Conservation (phyloP, 2,329 filamentous ascomycete species). For the Phyllosticta citrichinensis region DNA sequence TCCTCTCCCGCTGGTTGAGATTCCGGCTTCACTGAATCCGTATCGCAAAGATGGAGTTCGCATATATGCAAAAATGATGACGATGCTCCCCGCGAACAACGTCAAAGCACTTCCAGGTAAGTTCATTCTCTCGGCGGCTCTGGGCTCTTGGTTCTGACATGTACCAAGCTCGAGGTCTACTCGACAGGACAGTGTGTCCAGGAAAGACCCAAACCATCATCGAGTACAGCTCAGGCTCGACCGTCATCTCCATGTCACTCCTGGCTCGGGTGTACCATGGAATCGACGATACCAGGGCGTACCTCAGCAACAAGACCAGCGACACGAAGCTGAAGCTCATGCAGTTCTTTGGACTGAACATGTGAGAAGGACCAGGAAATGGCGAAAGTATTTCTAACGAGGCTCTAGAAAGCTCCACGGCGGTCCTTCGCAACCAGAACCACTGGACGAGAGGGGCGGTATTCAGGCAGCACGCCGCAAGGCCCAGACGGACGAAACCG, state of each 20-base stretch:
- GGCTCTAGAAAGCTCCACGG: conserved; percentile 44
- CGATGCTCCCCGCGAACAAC: conserved; percentile 53
- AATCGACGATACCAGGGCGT: conserved; percentile 44
- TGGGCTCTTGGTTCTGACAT: conserved; percentile 3
- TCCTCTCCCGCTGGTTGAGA: conserved; percentile 51
- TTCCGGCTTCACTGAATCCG: conserved; percentile 48
- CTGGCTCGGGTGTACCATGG: conserved; percentile 43
- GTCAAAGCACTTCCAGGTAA: conserved; percentile 53
- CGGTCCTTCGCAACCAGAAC: conserved; percentile 49
- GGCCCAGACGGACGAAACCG: conserved; percentile 32
- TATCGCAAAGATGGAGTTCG: conserved; percentile 48
- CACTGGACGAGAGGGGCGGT: conserved; percentile 42
- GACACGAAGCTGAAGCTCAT: conserved; percentile 44
- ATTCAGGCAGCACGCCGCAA: conserved; percentile 39
- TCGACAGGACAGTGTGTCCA: conserved; percentile 22
- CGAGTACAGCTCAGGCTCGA: conserved; percentile 54
- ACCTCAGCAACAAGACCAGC: conserved; percentile 50
- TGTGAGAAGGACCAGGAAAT: conserved; percentile 24
- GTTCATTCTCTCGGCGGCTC: conserved; percentile 5
- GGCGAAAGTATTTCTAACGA: neutral
- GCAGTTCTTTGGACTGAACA: conserved; percentile 49
- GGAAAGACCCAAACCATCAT: conserved; percentile 43
- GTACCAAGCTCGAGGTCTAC: conserved; percentile 40
- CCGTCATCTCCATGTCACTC: conserved; percentile 50
- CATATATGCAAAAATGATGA: conserved; percentile 59